These are phyloP conservation scores for Gossypium schwendimanii DNA, from an alignment of 441 rosid species.

Conservation along the genomic window DNA sequence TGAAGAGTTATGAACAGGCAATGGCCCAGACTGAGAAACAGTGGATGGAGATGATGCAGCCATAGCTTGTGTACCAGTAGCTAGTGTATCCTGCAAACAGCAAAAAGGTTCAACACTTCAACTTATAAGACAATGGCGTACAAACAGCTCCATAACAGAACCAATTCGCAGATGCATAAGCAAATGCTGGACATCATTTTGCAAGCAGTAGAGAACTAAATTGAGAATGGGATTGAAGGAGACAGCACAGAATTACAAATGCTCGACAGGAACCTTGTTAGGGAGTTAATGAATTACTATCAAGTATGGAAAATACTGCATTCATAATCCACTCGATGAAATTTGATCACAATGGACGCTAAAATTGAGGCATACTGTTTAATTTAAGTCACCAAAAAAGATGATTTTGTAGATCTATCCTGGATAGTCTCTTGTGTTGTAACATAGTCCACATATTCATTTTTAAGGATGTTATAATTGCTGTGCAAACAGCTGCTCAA, in stretches of 20 bases:
- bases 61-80: constrained; percentile 25
- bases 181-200: not conserved
- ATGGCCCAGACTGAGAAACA: constrained; percentile 36
- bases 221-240: not conserved
- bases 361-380: not conserved
- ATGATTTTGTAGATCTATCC: not conserved
- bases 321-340: not conserved
- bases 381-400: not conserved
- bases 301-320: not conserved
- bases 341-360: not conserved
- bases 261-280: not conserved
- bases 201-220: constrained; percentile 1
- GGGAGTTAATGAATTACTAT: not conserved
- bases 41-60: constrained; percentile 24
- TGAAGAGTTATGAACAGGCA: constrained; percentile 30
- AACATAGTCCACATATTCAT: not conserved
- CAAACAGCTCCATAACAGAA: not conserved
- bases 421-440: not conserved
- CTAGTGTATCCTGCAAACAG: constrained; percentile 31
- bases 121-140: not conserved
- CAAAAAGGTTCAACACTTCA: not conserved
- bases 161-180: not conserved
- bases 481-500: not conserved
- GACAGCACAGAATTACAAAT: not conserved
- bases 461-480: not conserved